Conservation (phyloP, 306 rosid genomes). For the Glycine soja region DNA sequence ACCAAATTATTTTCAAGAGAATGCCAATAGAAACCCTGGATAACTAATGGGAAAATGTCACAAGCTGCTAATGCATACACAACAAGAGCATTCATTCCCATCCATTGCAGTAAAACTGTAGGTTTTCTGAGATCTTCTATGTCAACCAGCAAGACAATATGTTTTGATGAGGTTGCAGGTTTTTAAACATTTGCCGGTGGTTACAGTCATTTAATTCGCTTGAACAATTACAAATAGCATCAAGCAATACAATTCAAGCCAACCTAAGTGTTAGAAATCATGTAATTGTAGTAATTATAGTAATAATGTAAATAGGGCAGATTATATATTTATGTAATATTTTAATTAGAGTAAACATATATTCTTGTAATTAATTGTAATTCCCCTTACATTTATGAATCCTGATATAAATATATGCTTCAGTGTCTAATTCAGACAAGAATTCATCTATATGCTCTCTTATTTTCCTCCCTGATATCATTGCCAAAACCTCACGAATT, state of each 20-base stretch:
- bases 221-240: constrained; percentile 16
- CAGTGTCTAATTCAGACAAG: too few relatives aligned
- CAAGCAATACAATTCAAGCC: neutral
- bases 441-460: too few relatives aligned
- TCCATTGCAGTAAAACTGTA: constrained; percentile 67
- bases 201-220: constrained; percentile 15
- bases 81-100: constrained; percentile 79
- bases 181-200: constrained; percentile 15
- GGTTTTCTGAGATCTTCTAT: constrained; percentile 62
- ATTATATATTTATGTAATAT: neutral
- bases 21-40: constrained; percentile 81
- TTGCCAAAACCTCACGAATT: too few relatives aligned
- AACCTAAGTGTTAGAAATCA: constrained; percentile 1
- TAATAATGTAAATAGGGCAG: neutral
- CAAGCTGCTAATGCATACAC: constrained; percentile 77
- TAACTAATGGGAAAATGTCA: constrained; percentile 68
- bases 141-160: constrained; percentile 63
- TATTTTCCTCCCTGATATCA: too few relatives aligned
- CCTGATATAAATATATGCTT: too few relatives aligned
- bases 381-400: too few relatives aligned
- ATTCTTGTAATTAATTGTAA: neutral
- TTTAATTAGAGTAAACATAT: neutral
- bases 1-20: constrained; percentile 81
- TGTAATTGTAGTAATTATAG: neutral
- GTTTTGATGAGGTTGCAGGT: neutral